Conservation (phyloP, 352 stramenopile genomes). For the Phytophthora pinifolia region DNA sequence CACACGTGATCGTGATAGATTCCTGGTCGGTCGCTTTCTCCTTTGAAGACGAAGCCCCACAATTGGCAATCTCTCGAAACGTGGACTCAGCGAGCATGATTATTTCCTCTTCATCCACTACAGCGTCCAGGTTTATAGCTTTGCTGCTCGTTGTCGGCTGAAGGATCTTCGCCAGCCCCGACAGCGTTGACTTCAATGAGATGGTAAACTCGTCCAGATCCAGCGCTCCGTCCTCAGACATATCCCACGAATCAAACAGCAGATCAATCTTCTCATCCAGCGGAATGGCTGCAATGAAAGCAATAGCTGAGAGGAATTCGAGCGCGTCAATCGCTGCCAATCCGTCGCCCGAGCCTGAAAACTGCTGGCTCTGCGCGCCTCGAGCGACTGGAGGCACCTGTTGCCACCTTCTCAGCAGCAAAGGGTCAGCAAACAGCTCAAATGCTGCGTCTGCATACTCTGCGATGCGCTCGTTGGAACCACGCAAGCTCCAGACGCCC, state of each 20-base stretch:
- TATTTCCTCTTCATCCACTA: conserved; percentile 68
- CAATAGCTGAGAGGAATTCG: conserved; percentile 77
- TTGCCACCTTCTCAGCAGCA: conserved; percentile 27
- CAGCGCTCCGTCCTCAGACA: conserved; percentile 78
- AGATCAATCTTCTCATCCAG: conserved; percentile 83
- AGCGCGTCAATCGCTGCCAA: conserved; percentile 62
- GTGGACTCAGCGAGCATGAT: conserved; percentile 54
- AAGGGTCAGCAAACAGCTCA: conserved; percentile 46
- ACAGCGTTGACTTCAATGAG: conserved; percentile 83
- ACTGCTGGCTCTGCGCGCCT: conserved; percentile 20
- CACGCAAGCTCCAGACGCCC: conserved; percentile 36
- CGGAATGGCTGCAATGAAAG: conserved; percentile 55
- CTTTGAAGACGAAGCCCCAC: conserved; percentile 21
- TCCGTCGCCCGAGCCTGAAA: conserved; percentile 7
- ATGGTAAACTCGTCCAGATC: conserved; percentile 88
- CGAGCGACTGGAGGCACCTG: conserved; percentile 15
- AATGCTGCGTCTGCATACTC: conserved; percentile 61
- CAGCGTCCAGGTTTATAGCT: background rate
- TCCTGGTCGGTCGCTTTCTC: conserved; percentile 21
- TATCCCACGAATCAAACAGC: conserved; percentile 87
- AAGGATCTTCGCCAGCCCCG: conserved; percentile 71
- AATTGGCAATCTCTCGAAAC: conserved; percentile 72
- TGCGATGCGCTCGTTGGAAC: conserved; percentile 38
- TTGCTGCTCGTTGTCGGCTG: conserved; percentile 17
- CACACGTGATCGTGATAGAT: conserved; percentile 57